Conservation (phyloP, 2,329 filamentous ascomycete species). For the Aspergillus pseudoterreus region DNA sequence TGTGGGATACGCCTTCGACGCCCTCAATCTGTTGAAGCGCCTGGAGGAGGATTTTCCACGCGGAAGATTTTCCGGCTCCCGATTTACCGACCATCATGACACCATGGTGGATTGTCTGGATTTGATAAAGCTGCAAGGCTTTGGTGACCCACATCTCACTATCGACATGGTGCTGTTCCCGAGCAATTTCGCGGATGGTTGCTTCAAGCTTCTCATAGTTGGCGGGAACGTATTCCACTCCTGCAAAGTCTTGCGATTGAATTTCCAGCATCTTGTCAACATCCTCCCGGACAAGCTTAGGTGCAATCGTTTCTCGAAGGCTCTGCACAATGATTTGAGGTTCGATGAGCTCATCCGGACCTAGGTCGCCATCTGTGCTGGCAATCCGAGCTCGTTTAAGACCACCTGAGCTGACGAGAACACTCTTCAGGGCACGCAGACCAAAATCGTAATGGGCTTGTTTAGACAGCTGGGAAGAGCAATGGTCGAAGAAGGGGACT, state of each 20-base stretch:
- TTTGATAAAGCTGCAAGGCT: constrained; percentile 93
- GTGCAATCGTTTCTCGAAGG: constrained; percentile 95
- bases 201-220: constrained; percentile 74
- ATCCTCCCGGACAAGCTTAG: constrained; percentile 90
- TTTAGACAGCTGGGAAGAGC: constrained; percentile 75
- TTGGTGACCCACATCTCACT: constrained; percentile 98
- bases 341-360: constrained; percentile 72
- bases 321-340: constrained; percentile 98
- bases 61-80: constrained; percentile 92
- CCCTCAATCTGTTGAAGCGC: constrained; percentile 88
- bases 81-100: constrained; percentile 99
- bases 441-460: constrained; percentile 99
- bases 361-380: constrained; percentile 52
- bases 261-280: constrained; percentile 83
- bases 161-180: constrained; percentile 80
- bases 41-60: constrained; percentile 89
- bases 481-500: constrained; percentile 97
- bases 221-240: constrained; percentile 87
- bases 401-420: constrained; percentile 94
- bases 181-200: constrained; percentile 77
- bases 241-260: constrained; percentile 83
- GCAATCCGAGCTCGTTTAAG: constrained; percentile 81
- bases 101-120: constrained; percentile 96
- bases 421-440: constrained; percentile 94
- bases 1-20: constrained; percentile 89